A percentile compares a stretch with the other conserved stretches of the same genome.
These are phyloP conservation scores for Termitomyces sp. DNA, from an alignment of 768 basidiomycete species.

Conservation along the genomic window DNA sequence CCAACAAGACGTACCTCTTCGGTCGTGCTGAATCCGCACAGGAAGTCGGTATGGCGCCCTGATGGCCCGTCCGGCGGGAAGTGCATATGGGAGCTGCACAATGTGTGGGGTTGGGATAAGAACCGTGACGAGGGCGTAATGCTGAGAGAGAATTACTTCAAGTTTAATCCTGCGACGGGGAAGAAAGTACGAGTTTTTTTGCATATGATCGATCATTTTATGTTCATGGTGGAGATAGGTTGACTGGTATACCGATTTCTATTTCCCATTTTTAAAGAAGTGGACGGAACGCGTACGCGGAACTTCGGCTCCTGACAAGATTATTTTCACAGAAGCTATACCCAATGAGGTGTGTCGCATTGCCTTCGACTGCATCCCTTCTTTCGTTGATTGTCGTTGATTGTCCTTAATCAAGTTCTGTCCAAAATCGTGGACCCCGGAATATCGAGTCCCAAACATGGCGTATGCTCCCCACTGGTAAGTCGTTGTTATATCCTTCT, in stretches of 20 bases:
- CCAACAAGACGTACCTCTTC: slow-evolving; percentile 66
- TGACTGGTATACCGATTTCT: slow-evolving; percentile 85
- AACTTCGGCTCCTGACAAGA: slow-evolving; percentile 43
- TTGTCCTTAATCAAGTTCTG: slow-evolving; percentile 54
- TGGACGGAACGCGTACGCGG: slow-evolving; percentile 61
- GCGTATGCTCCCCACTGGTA: slow-evolving; percentile 36
- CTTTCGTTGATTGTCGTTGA: neutral
- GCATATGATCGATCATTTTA: neutral
- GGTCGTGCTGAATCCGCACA: slow-evolving; percentile 53
- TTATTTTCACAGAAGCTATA: slow-evolving; percentile 78
- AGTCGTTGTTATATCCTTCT: neutral
- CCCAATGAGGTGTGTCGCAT: slow-evolving; percentile 75
- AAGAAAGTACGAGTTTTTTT: slow-evolving; percentile 40
- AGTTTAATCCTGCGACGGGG: slow-evolving; percentile 57
- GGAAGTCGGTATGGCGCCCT: slow-evolving; percentile 59
- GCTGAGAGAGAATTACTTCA: slow-evolving; percentile 82
- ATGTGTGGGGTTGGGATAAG: slow-evolving; percentile 87
- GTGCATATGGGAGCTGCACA: slow-evolving; percentile 76
- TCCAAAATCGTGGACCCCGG: slow-evolving; percentile 67
- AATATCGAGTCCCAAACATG: slow-evolving; percentile 42
- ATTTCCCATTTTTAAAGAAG: slow-evolving; percentile 65
- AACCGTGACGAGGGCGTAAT: slow-evolving; percentile 63
- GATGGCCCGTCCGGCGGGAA: slow-evolving; percentile 86
- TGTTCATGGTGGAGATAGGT: slow-evolving; percentile 33
- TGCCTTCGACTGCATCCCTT: neutral